Base-by-base conservation (phyloP, 148 eudicot genomes). In the Rhododendron williamsianum region DNA sequence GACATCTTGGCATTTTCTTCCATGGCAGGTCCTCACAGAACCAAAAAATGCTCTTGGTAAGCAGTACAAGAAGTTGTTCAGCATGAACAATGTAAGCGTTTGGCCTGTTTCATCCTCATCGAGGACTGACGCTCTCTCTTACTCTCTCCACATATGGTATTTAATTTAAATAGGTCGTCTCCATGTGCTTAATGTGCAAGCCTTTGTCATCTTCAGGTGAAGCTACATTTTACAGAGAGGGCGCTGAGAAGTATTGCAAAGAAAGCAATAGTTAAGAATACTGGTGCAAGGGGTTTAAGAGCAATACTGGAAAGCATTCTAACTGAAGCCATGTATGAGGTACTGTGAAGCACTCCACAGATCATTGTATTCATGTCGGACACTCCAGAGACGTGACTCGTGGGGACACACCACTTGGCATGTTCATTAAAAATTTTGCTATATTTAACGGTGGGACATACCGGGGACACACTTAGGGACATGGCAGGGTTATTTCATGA, bases 31-130 rank as follows among this genome's bases (percentile, higher is more conserved):
- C 87, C 92, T 97, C 84, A 93, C 90, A 25, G 96, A 97, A 89
- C 99, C 99, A 48, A 97, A 90, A 92, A 94, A 97, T 84, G 98
- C 98, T 69, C 93, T 97, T 54, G 94, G 96, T 21, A 97, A 93
- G 92, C 99, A 97, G 90, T 97, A 94, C 94, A 97, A 89, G 88
- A 97, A 94, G 89, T 86, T 97, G 90, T 92, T 95, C 86, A 89
- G 92, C 84, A 97, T 97, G 99, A 97, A 97, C 77, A 91, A 93
- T 65, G 99, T 92, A 93, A 94, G 98, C 88, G 25, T 10, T 88
- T 74, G 48, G 33, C 76, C 77, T 25, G 7, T 71, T 80, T 46
- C 25, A 12, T 15, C 48, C 41, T 27, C 27, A 1, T 43, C 45
- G 33, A 46, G 4, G 54, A 38, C 73, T 77, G 35, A 54, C 54